Evolutionary conservation across 345 rosid genomes (phyloP).

Genomic region (Euphorbia tirucalli): DNA sequence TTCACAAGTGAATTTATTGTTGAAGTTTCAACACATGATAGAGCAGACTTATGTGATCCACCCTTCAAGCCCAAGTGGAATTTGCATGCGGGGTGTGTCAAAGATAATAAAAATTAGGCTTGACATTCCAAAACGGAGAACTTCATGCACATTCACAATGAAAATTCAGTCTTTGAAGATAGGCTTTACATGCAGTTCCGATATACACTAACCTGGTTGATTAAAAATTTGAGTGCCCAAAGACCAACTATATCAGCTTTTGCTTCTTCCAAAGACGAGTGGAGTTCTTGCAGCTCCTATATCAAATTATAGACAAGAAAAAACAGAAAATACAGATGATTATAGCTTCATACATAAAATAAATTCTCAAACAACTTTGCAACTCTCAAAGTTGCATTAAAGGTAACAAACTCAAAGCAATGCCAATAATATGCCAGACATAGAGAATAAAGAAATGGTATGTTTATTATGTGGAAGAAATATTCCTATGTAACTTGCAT

Average conservation of each 20-base stretch:
- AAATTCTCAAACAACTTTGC: not conserved
- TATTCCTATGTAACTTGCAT: too few relatives aligned
- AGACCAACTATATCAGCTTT: conserved; percentile 97
- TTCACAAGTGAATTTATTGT: too few relatives aligned
- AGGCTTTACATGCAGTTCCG: not conserved
- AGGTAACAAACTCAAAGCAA: not conserved
- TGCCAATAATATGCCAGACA: not conserved
- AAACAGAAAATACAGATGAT: not conserved
- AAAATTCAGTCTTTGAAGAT: not conserved
- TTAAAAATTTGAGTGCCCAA: conserved; percentile 87
- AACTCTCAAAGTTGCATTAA: not conserved
- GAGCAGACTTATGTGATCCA: too few relatives aligned
- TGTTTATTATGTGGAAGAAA: too few relatives aligned
- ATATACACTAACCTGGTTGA: conserved; percentile 47
- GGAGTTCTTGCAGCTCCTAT: conserved; percentile 89
- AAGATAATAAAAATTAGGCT: too few relatives aligned
- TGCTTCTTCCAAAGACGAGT: conserved; percentile 92
- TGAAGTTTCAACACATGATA: too few relatives aligned
- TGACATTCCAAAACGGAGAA: too few relatives aligned
- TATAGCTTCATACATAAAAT: conserved; percentile 1
- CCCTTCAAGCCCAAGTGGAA: too few relatives aligned
- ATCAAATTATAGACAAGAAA: conserved; percentile 15
- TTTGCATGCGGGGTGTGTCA: too few relatives aligned
- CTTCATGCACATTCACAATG: not conserved
- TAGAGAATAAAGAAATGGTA: not conserved